These are phyloP conservation scores for Solanum lycopersicoides DNA, from an alignment of 257 asterid species.

Conservation along the genomic window DNA sequence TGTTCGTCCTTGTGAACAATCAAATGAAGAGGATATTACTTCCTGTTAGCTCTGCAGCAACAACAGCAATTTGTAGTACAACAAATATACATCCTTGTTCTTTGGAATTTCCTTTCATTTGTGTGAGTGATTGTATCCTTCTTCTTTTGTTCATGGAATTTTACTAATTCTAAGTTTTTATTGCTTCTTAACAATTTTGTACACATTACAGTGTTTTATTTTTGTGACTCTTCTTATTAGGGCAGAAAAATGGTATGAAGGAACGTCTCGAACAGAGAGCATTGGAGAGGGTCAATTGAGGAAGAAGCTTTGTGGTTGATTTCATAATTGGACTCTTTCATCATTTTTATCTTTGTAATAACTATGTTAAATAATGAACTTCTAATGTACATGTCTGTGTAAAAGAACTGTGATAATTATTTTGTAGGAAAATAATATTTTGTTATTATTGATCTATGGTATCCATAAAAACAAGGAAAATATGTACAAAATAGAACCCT, in stretches of 20 bases:
- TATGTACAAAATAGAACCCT: not conserved
- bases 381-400: not conserved
- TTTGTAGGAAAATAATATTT: not conserved
- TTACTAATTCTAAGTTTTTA: not conserved
- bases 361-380: not conserved
- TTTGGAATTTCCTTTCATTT: not conserved
- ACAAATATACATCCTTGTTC: not conserved
- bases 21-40: not conserved
- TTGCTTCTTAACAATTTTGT: not conserved
- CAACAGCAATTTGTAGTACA: not conserved
- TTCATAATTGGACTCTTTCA: not conserved
- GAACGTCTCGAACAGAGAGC: constrained; percentile 6
- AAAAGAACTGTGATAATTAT: not conserved
- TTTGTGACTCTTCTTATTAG: constrained; percentile 25
- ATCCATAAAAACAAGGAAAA: too few species aligned
- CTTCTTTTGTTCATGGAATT: not conserved
- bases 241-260: constrained; percentile 50
- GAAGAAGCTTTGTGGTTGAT: not conserved
- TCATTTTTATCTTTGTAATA: not conserved
- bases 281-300: not conserved
- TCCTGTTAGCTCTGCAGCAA: not conserved
- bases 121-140: not conserved
- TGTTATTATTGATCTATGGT: not conserved
- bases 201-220: not conserved
- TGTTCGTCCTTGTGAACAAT: not conserved